Evolutionary conservation across 192 early-diverging fungal species (phyloP), one percentile per base, ranked within the genome.

Genomic region (Backusella mclennaniae): DNA sequence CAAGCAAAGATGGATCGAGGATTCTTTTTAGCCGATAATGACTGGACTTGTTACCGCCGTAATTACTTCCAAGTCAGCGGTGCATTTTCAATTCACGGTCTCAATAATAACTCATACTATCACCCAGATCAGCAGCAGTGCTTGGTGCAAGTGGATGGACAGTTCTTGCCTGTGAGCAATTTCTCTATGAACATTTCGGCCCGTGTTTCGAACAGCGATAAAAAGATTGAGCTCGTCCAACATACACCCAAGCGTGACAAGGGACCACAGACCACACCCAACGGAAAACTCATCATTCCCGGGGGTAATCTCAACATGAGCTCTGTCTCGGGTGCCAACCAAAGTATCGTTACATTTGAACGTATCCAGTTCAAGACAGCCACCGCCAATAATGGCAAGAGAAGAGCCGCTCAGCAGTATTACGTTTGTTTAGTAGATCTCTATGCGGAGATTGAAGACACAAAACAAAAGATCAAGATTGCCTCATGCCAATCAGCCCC

Each of bases 321-420:
- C 38, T 72, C 85, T 35, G 85, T 89, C 0, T 49, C 46, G 46
- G 82, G 82, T 0, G 56, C 78, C 41, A 76, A 71, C 12, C 82
- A 80, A 15, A 77, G 74, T 29, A 78, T 84, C 35, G 90, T 91
- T 9, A 93, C 94, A 49, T 99, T 95, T 80, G 96, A 99, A 72
- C 89, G 97, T 41, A 87, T 99, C 44, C 97, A 99, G 85, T 99
- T 99, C 90, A 98, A 98, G 77, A 93, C 93, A 0, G 96, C 97
- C 23, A 99, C 97, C 0, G 95, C 95, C 31, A 99, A 98, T 83
- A 98, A 97, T 76, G 95, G 95, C 67, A 96, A 96, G 82, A 90
- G 96, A 56, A 86, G 95, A 23, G 95, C 94, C 15, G 95, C 96
- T 12, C 97, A 99, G 82, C 97, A 99, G 79, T 97, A 96, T 84